Evolutionary conservation across 75 land plant genomes (phyloP), one percentile per base, ranked within the genome.

Genomic region (Larix kaempferi): DNA sequence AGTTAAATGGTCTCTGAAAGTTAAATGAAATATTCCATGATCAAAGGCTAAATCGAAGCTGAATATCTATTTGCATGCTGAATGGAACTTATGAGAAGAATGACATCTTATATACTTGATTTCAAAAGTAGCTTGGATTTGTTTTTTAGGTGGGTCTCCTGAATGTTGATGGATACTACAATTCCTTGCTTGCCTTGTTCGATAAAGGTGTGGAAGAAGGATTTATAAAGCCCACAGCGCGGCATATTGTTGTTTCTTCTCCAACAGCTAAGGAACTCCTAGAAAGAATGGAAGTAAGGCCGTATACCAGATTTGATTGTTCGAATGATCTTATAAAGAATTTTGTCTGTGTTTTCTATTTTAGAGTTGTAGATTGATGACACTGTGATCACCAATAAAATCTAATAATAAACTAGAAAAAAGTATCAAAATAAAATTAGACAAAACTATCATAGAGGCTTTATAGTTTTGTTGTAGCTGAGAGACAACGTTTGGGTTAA

Each of bases 191-290:
- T 49, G 86, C 90, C 25, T 87, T 91, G 57, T 80, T 91, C 22
- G 91, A 91, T 64, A 85, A 89, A 79, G 93, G 88, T 17, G 86
- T 86, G 33, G 92, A 92, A 66, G 94, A 92, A 81, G 94, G 94
- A 33, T 92, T 94, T 83, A 93, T 94, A 19, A 88, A 94, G 56
- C 74, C 81, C 41, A 76, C 89, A 27, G 91, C 89, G 65, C 81
- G 95, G 77, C 75, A 87, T 35, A 94, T 94, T 49, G 83, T 94
- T 25, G 84, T 94, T n/a, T 85, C 89, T 37, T 91, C 97, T 64
- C 82, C 89, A 16, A 92, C 86, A 55, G 89, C 91, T n/a, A 78
- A 79, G 71, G 88, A 91, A 26, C 89, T 93, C 4, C 76, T 93
- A 62, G 79, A 72, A 4, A 87, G 86, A 61, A 78, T 93, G 86